Percentiles rank a stretch among this genome's conserved stretches.
Evolutionary conservation across 2,329 filamentous ascomycete genomes (phyloP).

Genomic region (Dactylellina haptotyla): DNA sequence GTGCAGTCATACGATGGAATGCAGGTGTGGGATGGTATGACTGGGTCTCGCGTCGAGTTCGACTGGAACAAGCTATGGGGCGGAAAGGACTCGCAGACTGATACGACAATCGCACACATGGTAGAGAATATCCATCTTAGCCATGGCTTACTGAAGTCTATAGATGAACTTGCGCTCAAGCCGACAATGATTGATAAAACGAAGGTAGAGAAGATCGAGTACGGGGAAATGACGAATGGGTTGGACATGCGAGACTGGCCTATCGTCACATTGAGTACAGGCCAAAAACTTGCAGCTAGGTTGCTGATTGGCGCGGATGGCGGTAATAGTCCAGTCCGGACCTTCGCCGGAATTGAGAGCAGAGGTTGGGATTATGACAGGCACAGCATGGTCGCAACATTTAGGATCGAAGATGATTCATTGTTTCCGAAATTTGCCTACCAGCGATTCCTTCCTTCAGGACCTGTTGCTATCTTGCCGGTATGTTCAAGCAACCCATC

Average conservation of each 20-base stretch:
- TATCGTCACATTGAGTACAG: conserved; percentile 76
- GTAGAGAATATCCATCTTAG: conserved; percentile 92
- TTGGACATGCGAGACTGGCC: conserved; percentile 89
- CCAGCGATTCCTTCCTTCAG: conserved; percentile 92
- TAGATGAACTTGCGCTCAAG: conserved; percentile 73
- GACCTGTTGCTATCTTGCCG: conserved; percentile 89
- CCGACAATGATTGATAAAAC: conserved; percentile 79
- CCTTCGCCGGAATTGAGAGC: conserved; percentile 85
- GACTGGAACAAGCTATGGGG: conserved; percentile 71
- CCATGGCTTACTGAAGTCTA: conserved; percentile 75
- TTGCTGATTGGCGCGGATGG: conserved; percentile 93
- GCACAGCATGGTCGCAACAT: conserved; percentile 89
- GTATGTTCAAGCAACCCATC: conserved; percentile 30
- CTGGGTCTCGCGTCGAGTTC: conserved; percentile 87
- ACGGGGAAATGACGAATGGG: conserved; percentile 75
- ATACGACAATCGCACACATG: conserved; percentile 89
- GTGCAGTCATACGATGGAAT: conserved; percentile 92
- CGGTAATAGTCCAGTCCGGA: conserved; percentile 89
- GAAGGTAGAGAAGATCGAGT: conserved; percentile 79
- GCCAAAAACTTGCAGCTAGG: conserved; percentile 77
- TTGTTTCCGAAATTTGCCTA: conserved; percentile 79
- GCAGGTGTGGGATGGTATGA: conserved; percentile 96
- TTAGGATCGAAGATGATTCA: conserved; percentile 74
- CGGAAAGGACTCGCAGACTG: conserved; percentile 61
- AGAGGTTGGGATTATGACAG: conserved; percentile 93